Percentiles rank a stretch among this genome's conserved stretches.
These are phyloP conservation scores for Aspergillus fumigatiaffinis DNA, from an alignment of 2,329 filamentous ascomycete genomes.

Conservation along the genomic window DNA sequence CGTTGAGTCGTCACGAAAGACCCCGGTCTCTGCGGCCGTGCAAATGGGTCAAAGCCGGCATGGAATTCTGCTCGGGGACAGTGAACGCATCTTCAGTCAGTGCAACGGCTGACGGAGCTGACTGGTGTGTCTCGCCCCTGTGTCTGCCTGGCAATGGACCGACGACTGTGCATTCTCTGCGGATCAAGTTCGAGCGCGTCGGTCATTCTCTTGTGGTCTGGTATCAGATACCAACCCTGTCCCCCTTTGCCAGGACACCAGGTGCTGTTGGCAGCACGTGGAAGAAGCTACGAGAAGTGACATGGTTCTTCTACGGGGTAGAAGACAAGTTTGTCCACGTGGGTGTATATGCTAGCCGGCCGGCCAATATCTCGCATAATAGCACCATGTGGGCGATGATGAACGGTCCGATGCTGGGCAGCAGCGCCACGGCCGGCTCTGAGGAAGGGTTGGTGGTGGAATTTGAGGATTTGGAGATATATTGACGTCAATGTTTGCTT, in stretches of 20 bases:
- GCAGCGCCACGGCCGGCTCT: slow-evolving; percentile 20
- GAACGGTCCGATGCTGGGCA: slow-evolving; percentile 29
- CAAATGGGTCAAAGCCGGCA: slow-evolving; percentile 60
- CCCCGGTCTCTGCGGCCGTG: slow-evolving; percentile 29
- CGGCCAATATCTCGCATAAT: slow-evolving; percentile 45
- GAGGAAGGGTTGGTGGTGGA: slow-evolving; percentile 45
- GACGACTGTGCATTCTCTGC: slow-evolving; percentile 44
- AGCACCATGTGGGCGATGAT: slow-evolving; percentile 38
- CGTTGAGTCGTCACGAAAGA: slow-evolving; percentile 6
- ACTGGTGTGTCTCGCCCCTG: slow-evolving; percentile 54
- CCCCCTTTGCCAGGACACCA: slow-evolving; percentile 30
- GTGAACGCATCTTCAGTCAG: slow-evolving; percentile 55
- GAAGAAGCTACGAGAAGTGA: slow-evolving; percentile 58
- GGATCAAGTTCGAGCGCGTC: slow-evolving; percentile 55
- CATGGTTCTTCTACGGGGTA: slow-evolving; percentile 59
- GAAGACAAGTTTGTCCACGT: slow-evolving; percentile 57
- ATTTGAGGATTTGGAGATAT: slow-evolving; percentile 50
- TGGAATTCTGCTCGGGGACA: slow-evolving; percentile 54
- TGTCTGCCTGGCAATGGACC: slow-evolving; percentile 33
- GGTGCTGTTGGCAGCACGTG: slow-evolving; percentile 45
- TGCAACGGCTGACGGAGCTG: slow-evolving; percentile 54
- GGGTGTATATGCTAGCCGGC: slow-evolving; percentile 56
- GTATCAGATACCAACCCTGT: slow-evolving; percentile 47
- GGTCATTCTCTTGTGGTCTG: slow-evolving; percentile 56
- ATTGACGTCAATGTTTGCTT: slow-evolving; percentile 24